These are phyloP conservation scores for Amanita polypyramis DNA, from an alignment of 768 basidiomycete species.

Conservation along the genomic window DNA sequence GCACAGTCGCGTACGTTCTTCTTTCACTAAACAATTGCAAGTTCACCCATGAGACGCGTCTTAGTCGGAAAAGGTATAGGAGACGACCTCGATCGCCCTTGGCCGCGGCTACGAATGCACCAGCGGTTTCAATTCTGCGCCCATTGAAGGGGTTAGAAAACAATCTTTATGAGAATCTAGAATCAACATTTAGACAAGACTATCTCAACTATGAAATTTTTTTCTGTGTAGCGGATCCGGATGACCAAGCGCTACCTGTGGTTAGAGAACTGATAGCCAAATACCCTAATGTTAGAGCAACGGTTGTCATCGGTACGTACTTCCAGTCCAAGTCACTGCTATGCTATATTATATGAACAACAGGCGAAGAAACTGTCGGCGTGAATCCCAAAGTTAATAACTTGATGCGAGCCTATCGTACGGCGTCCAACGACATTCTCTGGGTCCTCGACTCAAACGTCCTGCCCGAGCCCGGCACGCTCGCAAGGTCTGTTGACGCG, in stretches of 20 bases:
- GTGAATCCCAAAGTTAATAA: constrained; percentile 99
- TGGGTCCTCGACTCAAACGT: constrained; percentile 99
- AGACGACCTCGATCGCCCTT: constrained; percentile 53
- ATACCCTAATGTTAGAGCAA: constrained; percentile 67
- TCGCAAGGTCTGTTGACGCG: constrained; percentile 79
- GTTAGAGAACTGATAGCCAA: constrained; percentile 68
- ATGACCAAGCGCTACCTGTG: constrained; percentile 81
- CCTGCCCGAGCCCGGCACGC: constrained; percentile 62
- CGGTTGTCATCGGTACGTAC: constrained; percentile 65
- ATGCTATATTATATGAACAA: constrained; percentile 2
- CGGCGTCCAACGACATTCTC: constrained; percentile 79
- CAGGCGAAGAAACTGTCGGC: constrained; percentile 78
- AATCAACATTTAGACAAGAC: constrained; percentile 85
- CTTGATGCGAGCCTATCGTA: constrained; percentile 72
- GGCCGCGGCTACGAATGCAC: constrained; percentile 38
- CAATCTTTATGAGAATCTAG: constrained; percentile 93
- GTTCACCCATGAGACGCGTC: not conserved
- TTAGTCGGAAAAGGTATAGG: constrained; percentile 69
- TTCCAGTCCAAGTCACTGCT: not conserved
- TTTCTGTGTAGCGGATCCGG: constrained; percentile 80
- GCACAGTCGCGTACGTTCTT: constrained; percentile 52
- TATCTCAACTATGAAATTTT: constrained; percentile 90
- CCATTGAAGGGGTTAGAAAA: constrained; percentile 93
- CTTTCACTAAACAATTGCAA: not conserved
- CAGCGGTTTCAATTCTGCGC: constrained; percentile 89